Conservation (phyloP, 371 early-diverging fungal species). For the Mucor indicus region DNA sequence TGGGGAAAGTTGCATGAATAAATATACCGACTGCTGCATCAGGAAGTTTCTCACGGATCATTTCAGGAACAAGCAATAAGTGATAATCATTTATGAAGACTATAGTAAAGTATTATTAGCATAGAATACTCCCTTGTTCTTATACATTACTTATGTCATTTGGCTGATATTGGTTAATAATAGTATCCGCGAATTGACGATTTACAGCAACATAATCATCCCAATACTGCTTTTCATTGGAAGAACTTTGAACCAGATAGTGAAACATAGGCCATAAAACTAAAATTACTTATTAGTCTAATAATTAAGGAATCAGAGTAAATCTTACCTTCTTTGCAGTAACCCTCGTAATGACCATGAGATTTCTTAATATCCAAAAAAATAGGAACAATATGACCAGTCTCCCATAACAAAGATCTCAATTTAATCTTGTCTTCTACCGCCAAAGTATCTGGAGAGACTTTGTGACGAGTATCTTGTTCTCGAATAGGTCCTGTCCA, state of each 20-base stretch:
- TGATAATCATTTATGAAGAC: slow-evolving; percentile 99
- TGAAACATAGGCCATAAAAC: slow-evolving; percentile 97
- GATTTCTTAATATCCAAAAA: slow-evolving; percentile 71
- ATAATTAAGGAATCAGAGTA: neutral
- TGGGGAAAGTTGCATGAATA: slow-evolving; percentile 97
- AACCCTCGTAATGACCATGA: slow-evolving; percentile 79
- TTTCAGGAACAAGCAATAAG: slow-evolving; percentile 85
- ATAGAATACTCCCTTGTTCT: neutral
- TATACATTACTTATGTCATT: slow-evolving; percentile 75
- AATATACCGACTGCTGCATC: slow-evolving; percentile 92
- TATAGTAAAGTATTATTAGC: slow-evolving; percentile 9
- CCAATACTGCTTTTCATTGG: slow-evolving; percentile 72
- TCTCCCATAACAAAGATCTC: slow-evolving; percentile 40
- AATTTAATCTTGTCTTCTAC: slow-evolving; percentile 38
- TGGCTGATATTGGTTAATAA: slow-evolving; percentile 67
- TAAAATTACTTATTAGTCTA: neutral
- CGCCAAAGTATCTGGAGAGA: no score
- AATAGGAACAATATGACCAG: slow-evolving; percentile 67
- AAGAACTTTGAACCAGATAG: slow-evolving; percentile 76
- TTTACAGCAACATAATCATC: slow-evolving; percentile 86
- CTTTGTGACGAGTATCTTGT: slow-evolving; percentile 22
- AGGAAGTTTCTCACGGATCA: slow-evolving; percentile 82
- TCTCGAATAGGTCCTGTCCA: slow-evolving; percentile 59
- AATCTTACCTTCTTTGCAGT: slow-evolving; percentile 76
- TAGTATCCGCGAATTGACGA: slow-evolving; percentile 74